Evolutionary conservation across 208 protist genomes (phyloP).

Genomic region (Acanthamoeba rhysodes): DNA sequence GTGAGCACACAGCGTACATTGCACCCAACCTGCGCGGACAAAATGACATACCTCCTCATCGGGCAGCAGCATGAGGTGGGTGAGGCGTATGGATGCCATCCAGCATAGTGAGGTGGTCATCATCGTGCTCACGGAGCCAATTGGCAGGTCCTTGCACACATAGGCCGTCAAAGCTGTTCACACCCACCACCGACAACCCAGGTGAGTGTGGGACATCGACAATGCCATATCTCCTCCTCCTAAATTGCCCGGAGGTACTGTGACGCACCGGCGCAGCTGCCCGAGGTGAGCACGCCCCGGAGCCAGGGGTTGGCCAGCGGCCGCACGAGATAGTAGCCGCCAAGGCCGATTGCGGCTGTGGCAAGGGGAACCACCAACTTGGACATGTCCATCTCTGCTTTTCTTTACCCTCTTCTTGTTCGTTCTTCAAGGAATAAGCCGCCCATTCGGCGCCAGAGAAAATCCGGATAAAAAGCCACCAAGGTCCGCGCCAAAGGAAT

Average conservation of each 20-base stretch:
- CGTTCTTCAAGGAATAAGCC: neutral
- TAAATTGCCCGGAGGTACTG: neutral
- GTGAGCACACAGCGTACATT: neutral
- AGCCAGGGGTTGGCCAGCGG: neutral
- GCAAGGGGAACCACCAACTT: neutral
- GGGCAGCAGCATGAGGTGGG: neutral
- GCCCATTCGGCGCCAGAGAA: neutral
- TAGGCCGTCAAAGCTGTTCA: neutral
- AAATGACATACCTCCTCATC: neutral
- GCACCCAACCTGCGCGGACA: neutral
- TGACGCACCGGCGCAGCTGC: neutral
- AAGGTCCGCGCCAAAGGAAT: neutral
- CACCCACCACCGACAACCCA: neutral
- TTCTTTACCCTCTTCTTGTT: neutral
- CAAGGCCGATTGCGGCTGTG: neutral
- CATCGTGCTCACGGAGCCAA: neutral
- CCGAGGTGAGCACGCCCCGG: neutral
- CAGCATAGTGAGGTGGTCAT: conserved; percentile 15
- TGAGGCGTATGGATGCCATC: conserved; percentile 22
- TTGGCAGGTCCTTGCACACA: neutral
- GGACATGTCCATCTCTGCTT: neutral
- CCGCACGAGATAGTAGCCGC: neutral
- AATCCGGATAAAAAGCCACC: neutral
- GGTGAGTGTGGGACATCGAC: too few relatives aligned
- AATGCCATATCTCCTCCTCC: neutral